Evolutionary conservation across 208 protist species (phyloP).

Genomic region (Crithidia bombi): DNA sequence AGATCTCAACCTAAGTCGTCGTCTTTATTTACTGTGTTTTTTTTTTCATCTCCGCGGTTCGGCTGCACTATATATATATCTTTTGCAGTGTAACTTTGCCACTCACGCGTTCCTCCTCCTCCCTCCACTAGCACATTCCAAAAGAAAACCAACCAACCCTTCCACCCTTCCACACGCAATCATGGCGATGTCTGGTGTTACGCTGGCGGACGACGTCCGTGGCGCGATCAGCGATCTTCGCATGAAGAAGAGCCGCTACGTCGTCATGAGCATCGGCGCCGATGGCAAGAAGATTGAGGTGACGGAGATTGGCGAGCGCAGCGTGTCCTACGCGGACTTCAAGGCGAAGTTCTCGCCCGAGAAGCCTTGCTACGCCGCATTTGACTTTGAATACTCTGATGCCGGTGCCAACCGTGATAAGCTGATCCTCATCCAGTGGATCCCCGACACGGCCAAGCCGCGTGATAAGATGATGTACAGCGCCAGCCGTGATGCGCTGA

Average conservation of each 20-base stretch:
- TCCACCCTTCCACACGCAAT: constrained; percentile 15
- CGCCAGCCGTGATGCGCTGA: constrained; percentile 81
- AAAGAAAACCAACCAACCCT: background rate
- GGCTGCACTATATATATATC: no score
- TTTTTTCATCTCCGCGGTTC: background rate
- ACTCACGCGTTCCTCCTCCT: background rate
- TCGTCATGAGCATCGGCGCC: constrained; percentile 87
- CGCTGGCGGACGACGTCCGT: constrained; percentile 68
- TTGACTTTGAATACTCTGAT: constrained; percentile 88
- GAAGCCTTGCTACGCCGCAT: constrained; percentile 91
- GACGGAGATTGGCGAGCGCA: constrained; percentile 49
- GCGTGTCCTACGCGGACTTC: constrained; percentile 83
- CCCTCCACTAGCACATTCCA: background rate
- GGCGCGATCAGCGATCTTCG: constrained; percentile 78
- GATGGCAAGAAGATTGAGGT: constrained; percentile 84
- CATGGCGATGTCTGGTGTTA: constrained; percentile 91
- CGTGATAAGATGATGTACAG: constrained; percentile 91
- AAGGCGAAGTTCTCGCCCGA: constrained; percentile 53
- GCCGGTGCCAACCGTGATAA: constrained; percentile 75
- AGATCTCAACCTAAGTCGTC: no score
- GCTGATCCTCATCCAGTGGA: constrained; percentile 91
- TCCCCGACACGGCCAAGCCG: constrained; percentile 76
- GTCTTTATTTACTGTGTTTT: constrained; percentile 6
- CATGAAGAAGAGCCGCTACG: constrained; percentile 82
- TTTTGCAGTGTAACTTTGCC: background rate